Base-by-base conservation (phyloP, 2,329 filamentous ascomycete species). In the Acrodontium crateriforme region DNA sequence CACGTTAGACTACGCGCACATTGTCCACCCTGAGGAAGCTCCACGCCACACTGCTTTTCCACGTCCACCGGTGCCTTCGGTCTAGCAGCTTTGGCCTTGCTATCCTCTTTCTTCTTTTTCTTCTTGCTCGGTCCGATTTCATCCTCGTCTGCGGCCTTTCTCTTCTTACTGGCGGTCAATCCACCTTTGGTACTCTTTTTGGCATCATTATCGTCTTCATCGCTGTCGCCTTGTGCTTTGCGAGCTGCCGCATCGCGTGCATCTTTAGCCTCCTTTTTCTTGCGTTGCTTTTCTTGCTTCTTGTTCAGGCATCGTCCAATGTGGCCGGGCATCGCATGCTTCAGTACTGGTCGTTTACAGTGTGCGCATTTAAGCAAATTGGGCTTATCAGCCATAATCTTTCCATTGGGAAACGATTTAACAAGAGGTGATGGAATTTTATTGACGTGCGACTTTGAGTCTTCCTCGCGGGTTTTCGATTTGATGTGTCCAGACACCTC, bases 11-110 rank as follows among this genome's bases (percentile, higher is more conserved):
- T 89, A 29, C 84, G 66, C 14, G 84, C 84, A 50, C 84, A 93
- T 25, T 81, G 79, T 36, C 81, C 78, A 2, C 84, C 83, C 46
- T 89, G 87, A 0, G 80, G 71, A 29, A 92, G 62, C 26, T 78
- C 67, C 18, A 93, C 84, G 65, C 84, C 84, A 47, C 84, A 93
- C 56, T 93, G 84, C 44, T 80, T 74, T 59, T 93, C 84, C 13
- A 93, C 84, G 53, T 93, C 84, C 24, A 93, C 84, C 3, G 84
- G 84, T 1, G 82, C 83, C 62, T 89, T 92, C 0, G 79, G 76
- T 44, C 89, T 89, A 0, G 79, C 67, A 1, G 69, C 65, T 54
- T 91, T 92, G 8, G 78, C 35, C 29, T 53, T 54, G 4, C 39
- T 34, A 13, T 50, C 47, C 17, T 49, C 46, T 63, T 92, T 91